A percentile compares a stretch with the other conserved stretches of the same genome.
Conservation (phyloP, 2,329 filamentous ascomycete species). For the Colletotrichum tamarilloi region DNA sequence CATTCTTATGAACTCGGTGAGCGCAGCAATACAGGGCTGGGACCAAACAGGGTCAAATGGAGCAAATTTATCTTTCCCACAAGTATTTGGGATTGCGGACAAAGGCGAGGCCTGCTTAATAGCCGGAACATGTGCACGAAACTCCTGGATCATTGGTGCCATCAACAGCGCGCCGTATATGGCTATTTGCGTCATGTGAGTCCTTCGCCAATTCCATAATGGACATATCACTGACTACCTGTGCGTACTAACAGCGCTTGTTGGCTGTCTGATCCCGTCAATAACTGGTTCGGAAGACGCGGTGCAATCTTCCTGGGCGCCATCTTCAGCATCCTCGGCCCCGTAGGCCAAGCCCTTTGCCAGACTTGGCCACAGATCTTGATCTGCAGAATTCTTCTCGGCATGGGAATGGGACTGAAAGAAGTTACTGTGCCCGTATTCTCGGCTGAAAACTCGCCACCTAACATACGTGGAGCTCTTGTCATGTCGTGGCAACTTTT, state of each 20-base stretch:
- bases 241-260: constrained; percentile 41
- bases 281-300: constrained; percentile 67
- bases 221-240: constrained; percentile 3
- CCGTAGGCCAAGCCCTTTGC: constrained; percentile 68
- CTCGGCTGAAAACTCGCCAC: constrained; percentile 63
- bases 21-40: constrained; percentile 65
- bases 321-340: constrained; percentile 70
- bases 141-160: constrained; percentile 71
- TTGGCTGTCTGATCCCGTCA: constrained; percentile 73
- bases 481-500: constrained; percentile 82
- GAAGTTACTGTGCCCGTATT: constrained; percentile 63
- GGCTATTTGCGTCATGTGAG: constrained; percentile 30
- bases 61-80: constrained; percentile 59
- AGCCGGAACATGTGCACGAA: constrained; percentile 52
- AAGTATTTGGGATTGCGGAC: constrained; percentile 61
- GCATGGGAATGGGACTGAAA: constrained; percentile 69
- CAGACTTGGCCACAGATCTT: constrained; percentile 70
- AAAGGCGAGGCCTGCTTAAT: constrained; percentile 38
- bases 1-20: constrained; percentile 62
- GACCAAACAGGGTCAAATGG: constrained; percentile 60
- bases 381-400: constrained; percentile 59
- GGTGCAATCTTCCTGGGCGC: constrained; percentile 73
- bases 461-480: constrained; percentile 64
- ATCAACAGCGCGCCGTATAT: constrained; percentile 64
- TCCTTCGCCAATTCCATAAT: background rate